A percentile compares a stretch with the other conserved stretches of the same genome.
These are phyloP conservation scores for Phyllosticta capitalensis DNA, from an alignment of 2,329 filamentous ascomycete species.

Conservation along the genomic window DNA sequence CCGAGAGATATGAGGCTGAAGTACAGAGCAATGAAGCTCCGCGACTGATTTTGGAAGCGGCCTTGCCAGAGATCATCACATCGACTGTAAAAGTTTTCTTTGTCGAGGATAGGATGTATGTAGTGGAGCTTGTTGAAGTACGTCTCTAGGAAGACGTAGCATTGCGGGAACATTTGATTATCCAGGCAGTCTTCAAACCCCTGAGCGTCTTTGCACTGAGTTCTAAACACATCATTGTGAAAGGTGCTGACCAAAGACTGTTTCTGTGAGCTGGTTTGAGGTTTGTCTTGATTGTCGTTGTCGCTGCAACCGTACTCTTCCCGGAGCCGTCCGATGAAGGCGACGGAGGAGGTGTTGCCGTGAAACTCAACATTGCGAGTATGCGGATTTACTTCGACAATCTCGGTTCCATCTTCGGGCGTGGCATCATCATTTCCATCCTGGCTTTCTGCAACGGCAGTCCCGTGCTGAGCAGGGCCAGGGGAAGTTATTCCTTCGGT, in stretches of 20 bases:
- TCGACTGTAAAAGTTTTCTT: slow-evolving; percentile 33
- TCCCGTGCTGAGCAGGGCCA: background rate
- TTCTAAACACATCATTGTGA: slow-evolving; percentile 38
- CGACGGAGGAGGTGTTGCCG: slow-evolving; percentile 39
- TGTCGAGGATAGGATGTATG: slow-evolving; percentile 40
- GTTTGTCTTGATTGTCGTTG: slow-evolving; percentile 7
- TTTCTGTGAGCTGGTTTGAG: slow-evolving; percentile 17
- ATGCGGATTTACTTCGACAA: slow-evolving; percentile 36
- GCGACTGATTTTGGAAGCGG: slow-evolving; percentile 19
- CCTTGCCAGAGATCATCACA: slow-evolving; percentile 38
- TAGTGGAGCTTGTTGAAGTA: slow-evolving; percentile 43
- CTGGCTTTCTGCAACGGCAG: background rate
- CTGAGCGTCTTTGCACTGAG: slow-evolving; percentile 5
- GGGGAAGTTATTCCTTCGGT: background rate
- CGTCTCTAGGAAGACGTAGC: slow-evolving; percentile 36
- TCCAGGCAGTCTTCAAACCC: slow-evolving; percentile 11
- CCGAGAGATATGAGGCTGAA: slow-evolving; percentile 40
- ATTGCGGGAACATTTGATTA: slow-evolving; percentile 34
- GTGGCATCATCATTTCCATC: slow-evolving; percentile 18
- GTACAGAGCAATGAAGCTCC: slow-evolving; percentile 40
- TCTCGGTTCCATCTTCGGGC: slow-evolving; percentile 32
- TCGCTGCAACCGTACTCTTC: slow-evolving; percentile 14
- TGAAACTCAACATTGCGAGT: slow-evolving; percentile 36
- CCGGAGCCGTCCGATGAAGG: slow-evolving; percentile 35
- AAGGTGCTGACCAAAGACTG: slow-evolving; percentile 36